Conservation (phyloP, 257 asterid genomes). For the Nicotiana paniculata region DNA sequence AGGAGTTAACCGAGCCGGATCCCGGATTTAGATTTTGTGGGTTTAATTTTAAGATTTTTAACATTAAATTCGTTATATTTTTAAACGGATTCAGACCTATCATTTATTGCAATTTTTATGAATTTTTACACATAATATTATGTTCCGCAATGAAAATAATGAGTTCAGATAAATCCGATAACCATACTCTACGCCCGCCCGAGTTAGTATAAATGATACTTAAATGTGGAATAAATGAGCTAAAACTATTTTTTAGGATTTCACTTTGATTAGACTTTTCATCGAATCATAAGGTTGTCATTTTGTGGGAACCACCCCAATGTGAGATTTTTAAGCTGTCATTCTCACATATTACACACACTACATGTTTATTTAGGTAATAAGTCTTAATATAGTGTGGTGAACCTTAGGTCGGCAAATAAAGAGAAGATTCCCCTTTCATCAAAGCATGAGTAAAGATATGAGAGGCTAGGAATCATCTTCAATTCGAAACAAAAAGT, state of each 20-base stretch:
- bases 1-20: not conserved
- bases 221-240: too few species aligned
- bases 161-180: too few species aligned
- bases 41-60: too few species aligned
- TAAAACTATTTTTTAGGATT: not conserved
- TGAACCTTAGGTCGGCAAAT: not conserved
- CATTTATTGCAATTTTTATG: too few species aligned
- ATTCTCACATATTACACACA: not conserved
- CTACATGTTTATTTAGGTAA: not conserved
- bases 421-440: not conserved
- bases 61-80: too few species aligned
- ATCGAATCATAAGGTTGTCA: not conserved
- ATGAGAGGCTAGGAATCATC: not conserved
- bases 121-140: too few species aligned
- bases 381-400: not conserved
- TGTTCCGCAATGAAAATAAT: too few species aligned
- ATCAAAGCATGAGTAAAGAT: not conserved
- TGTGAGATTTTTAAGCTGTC: not conserved
- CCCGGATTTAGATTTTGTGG: too few species aligned
- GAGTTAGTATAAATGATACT: not conserved
- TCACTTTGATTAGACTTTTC: not conserved
- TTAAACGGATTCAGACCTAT: too few species aligned
- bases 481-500: not conserved
- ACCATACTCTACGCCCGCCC: too few species aligned
- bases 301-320: not conserved